Base-by-base conservation (phyloP, 257 asterid genomes). In the Ilex asprella region DNA sequence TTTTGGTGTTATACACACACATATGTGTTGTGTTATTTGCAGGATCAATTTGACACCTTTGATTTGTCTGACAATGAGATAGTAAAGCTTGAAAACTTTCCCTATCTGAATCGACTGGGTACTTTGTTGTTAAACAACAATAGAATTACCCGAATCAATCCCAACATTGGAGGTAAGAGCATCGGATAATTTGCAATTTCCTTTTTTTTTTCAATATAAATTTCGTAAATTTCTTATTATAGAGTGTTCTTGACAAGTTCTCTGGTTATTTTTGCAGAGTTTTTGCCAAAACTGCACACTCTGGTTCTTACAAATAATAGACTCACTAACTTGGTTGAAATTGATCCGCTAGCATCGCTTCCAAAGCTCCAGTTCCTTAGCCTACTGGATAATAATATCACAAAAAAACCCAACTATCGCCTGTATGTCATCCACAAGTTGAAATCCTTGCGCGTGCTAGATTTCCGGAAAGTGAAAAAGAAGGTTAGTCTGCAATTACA, bases 51-150 rank as follows among this genome's bases (percentile, higher is more conserved):
- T 67, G 97, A 93, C 81, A 87, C 97, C 54, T 73, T 93, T 67
- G 99, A 93, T 70, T 81, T 93, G 68, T 93, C 99, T 32, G 99
- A 93, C 76, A 93, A 93, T 72, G 99, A 93, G 87, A 93, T 93
- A 68, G 99, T 93, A 66, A 93, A 93, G 88, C 94, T 93, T 2
- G 99, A 93, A 71, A 90, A 89, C 78, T 89, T 89, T 65, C 95
- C 96, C 1, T 21, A 58, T 66, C 71, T 93, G 49, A 87, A 75
- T 71, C 89, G 99, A n/a, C 80, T 93, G 0, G 99, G 99, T 8
- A 89, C 97, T 39, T 61, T 89, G 81, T 75, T 93, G 74, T 16
- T 93, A 84, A 93, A 93, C 86, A 93, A 82, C 75, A 89, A 93
- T 67, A 86, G 99, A 61, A 87, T 89, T 69, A 93, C 99, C 50